Base-by-base conservation (phyloP, 148 eudicot species). In the Polygonum aviculare region DNA sequence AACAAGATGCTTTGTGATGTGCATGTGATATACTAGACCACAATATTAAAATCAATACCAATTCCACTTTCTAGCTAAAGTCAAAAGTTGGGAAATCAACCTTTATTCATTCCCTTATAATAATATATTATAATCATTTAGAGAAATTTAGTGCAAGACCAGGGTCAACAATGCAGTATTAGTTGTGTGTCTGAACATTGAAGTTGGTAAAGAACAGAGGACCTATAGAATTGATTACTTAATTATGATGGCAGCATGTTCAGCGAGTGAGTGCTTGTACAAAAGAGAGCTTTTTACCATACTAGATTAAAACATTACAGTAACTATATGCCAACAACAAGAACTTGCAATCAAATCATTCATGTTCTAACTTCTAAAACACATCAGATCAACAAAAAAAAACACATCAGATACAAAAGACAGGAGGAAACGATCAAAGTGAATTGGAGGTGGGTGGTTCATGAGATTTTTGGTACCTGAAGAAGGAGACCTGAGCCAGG, bases 401-500 rank as follows among this genome's bases (percentile, higher is more conserved):
- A 26, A 26, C 31, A 26, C 31, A 26, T 26, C 31, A 26, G 31
- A 26, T 26, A 26, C 31, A 26, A 26, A 26, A 26, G 31, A 26
- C 31, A 50, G n/a, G 18, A 16, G n/a, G n/a, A 16, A 50, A 50
- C 31, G 8, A n/a, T 19, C 9, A n/a, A 57, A 57, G 33, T 7
- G 21, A 57, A 54, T 4, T 18, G 60, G 36, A 8, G 36, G 26
- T 60, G 67, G 67, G 67, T 60, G 65, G n/a, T 59, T 59, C 45
- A 36, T 67, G 12, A 62, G 40, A 12, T 67, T 36, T 67, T 36
- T 6, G 44, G 44, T 21, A 95, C 98, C 98, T 90, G 82, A 95
- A 95, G 74, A 95, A 87, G 78, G 98, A 95, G 76, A 95, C 98
- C 83, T 95, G 98, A 52, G 97, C 98, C 40, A 95, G 86, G 72